These are phyloP conservation scores for Gastrolobium bilobum DNA, from an alignment of 306 rosid genomes.

Conservation along the genomic window DNA sequence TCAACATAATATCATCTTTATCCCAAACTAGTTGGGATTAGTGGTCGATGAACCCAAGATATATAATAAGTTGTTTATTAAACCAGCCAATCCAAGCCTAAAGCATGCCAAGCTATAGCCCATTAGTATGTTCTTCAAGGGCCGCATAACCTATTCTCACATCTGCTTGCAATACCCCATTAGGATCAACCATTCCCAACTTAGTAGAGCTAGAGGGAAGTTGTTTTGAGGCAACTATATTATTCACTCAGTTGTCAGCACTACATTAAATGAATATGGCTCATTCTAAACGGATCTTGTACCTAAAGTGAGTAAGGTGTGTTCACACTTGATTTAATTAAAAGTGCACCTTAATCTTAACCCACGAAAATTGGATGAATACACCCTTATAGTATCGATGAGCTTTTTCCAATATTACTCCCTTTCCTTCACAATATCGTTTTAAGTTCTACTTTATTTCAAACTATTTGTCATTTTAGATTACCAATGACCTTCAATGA, in stretches of 20 bases:
- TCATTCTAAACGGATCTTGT: neutral
- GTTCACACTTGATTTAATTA: neutral
- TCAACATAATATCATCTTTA: too few species aligned
- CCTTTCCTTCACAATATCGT: too few species aligned
- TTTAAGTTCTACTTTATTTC: neutral
- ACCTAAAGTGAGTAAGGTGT: neutral
- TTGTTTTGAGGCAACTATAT: conserved; percentile 1
- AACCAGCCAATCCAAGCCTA: neutral
- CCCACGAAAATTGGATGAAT: neutral
- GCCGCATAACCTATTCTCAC: neutral
- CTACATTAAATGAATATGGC: neutral
- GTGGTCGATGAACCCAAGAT: too few species aligned
- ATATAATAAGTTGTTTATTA: too few species aligned
- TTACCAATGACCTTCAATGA: neutral
- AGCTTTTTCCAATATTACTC: neutral
- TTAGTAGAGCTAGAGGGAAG: neutral
- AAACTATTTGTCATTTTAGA: neutral
- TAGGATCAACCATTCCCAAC: conserved; percentile 22
- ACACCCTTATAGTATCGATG: neutral
- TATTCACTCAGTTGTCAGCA: neutral
- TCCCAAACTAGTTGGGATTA: too few species aligned
- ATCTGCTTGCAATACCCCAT: neutral
- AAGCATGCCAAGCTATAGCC: too few species aligned
- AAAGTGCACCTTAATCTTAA: neutral
- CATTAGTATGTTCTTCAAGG: neutral